A percentile compares a stretch with the other conserved stretches of the same genome.
Evolutionary conservation across 2,329 filamentous ascomycete genomes (phyloP).

Genomic region (Cladosporium sp.): DNA sequence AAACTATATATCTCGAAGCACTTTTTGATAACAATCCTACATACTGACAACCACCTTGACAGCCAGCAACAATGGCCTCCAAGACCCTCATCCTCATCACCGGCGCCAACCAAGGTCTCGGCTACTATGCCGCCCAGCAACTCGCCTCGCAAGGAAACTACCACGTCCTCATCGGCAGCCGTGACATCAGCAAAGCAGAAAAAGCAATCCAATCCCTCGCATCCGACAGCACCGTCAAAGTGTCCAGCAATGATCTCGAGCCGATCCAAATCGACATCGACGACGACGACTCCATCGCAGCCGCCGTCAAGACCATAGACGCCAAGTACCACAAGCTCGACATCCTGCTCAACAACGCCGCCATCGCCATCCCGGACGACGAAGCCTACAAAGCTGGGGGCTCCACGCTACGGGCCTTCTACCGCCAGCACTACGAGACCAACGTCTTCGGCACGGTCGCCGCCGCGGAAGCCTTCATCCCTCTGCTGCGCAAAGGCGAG

Average conservation of each 20-base stretch:
- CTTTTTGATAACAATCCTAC: neutral
- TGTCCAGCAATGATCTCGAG: constrained; percentile 25
- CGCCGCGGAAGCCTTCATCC: constrained; percentile 43
- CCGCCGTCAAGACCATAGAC: constrained; percentile 28
- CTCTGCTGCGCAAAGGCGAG: constrained; percentile 49
- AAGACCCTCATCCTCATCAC: constrained; percentile 40
- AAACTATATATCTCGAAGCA: neutral
- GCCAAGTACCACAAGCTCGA: constrained; percentile 35
- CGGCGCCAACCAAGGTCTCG: constrained; percentile 47
- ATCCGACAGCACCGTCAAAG: constrained; percentile 34
- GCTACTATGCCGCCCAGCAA: constrained; percentile 43
- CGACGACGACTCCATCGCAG: constrained; percentile 28
- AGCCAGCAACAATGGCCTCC: neutral
- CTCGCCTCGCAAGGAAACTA: constrained; percentile 37
- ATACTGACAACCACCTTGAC: neutral
- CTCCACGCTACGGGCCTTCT: constrained; percentile 33
- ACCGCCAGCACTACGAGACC: constrained; percentile 35
- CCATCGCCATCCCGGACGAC: constrained; percentile 26
- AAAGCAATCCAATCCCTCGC: constrained; percentile 34
- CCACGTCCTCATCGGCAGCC: constrained; percentile 43
- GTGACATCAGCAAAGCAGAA: constrained; percentile 42
- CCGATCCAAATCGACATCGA: constrained; percentile 32
- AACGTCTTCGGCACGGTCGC: constrained; percentile 53
- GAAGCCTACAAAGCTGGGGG: constrained; percentile 20
- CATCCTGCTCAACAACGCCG: constrained; percentile 44